Evolutionary conservation across 208 protist species (phyloP).

Genomic region (Leishmania tropica): DNA sequence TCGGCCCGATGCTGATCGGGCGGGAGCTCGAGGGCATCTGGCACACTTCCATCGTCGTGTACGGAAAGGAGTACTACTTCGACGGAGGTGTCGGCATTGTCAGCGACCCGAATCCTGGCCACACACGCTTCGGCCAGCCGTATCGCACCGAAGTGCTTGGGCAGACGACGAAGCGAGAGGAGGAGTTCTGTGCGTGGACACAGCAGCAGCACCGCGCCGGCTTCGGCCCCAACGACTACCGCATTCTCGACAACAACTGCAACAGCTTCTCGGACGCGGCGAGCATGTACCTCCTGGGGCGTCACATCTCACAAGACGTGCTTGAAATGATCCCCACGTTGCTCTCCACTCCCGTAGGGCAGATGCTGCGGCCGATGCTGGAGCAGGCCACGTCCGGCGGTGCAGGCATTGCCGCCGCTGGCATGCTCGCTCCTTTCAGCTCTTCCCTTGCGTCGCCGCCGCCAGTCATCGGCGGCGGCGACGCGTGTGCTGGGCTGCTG

Average conservation of each 20-base stretch:
- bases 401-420: neutral
- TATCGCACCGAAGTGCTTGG: slow-evolving; percentile 63
- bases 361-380: slow-evolving; percentile 79
- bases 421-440: neutral
- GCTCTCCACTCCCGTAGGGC: slow-evolving; percentile 77
- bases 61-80: slow-evolving; percentile 93
- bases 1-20: slow-evolving; percentile 84
- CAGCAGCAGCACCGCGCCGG: slow-evolving; percentile 23
- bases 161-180: slow-evolving; percentile 53
- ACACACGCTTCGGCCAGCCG: slow-evolving; percentile 85
- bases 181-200: slow-evolving; percentile 66
- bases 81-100: slow-evolving; percentile 89
- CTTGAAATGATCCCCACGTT: slow-evolving; percentile 76
- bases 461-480: neutral
- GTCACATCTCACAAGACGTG: slow-evolving; percentile 73
- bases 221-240: slow-evolving; percentile 87
- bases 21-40: slow-evolving; percentile 92
- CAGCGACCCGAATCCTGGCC: slow-evolving; percentile 37
- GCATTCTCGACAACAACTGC: slow-evolving; percentile 92
- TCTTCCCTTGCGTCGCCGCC: neutral
- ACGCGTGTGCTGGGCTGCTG: slow-evolving; percentile 34
- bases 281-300: slow-evolving; percentile 64
- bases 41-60: slow-evolving; percentile 94
- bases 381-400: slow-evolving; percentile 59
- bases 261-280: slow-evolving; percentile 94